A percentile compares a stretch with the other conserved stretches of the same genome.
phyloP scores from a whole-genome alignment of 352 stramenopile species.

The Globisporangium cederbergense region DNA sequence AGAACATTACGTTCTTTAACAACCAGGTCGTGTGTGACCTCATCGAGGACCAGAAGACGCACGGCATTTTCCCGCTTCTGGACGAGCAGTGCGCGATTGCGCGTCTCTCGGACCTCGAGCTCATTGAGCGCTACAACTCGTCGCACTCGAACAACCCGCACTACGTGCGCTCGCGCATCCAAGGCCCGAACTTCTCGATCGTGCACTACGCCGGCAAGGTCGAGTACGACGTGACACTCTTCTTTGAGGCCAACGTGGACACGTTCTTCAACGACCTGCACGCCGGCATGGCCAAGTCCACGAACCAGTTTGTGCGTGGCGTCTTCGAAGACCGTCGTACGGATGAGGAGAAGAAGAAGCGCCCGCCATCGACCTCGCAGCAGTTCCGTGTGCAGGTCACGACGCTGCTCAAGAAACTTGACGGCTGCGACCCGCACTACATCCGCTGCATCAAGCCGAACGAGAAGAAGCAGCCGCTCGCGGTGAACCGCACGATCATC shows the following conservation, averaged over 20 bases:
- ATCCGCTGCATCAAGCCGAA: conserved; percentile 92
- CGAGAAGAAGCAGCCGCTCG: conserved; percentile 77
- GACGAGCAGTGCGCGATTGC: conserved; percentile 80
- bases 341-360: conserved; percentile 81
- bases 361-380: conserved; percentile 76
- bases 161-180: conserved; percentile 71
- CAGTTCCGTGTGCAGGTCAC: conserved; percentile 81
- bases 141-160: conserved; percentile 68
- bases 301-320: conserved; percentile 66
- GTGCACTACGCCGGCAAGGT: conserved; percentile 85
- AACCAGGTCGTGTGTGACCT: conserved; percentile 88
- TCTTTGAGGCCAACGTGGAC: conserved; percentile 84
- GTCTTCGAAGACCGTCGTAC: conserved; percentile 81
- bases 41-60: conserved; percentile 81
- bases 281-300: conserved; percentile 66
- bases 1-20: conserved; percentile 82
- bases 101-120: conserved; percentile 60
- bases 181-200: conserved; percentile 73
- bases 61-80: conserved; percentile 78
- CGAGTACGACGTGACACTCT: conserved; percentile 82
- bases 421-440: conserved; percentile 88
- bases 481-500: conserved; percentile 65
- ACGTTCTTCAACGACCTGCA: conserved; percentile 85
- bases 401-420: conserved; percentile 80
- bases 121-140: conserved; percentile 77